Evolutionary conservation across 768 basidiomycete species (phyloP).

Genomic region (Lactarius evosmus): DNA sequence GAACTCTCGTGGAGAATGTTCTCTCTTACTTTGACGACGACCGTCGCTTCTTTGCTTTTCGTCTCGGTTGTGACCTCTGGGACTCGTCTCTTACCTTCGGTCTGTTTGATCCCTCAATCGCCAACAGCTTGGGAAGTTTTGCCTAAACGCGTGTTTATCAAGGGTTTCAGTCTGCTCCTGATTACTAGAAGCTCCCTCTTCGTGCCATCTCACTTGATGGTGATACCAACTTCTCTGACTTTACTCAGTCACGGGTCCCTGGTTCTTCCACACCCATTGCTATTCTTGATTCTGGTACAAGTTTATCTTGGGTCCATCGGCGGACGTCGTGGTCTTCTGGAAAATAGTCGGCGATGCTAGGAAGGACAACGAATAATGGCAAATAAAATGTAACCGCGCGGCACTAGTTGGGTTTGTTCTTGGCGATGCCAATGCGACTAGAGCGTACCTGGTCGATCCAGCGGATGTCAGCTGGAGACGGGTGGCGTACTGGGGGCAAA

Average conservation of each 20-base stretch:
- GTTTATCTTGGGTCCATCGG: constrained; percentile 50
- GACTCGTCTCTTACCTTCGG: constrained; percentile 53
- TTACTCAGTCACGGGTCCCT: constrained; percentile 46
- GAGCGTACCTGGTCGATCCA: constrained; percentile 48
- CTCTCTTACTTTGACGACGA: constrained; percentile 41
- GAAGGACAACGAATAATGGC: constrained; percentile 43
- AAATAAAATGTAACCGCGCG: constrained; percentile 49
- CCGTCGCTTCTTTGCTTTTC: constrained; percentile 49
- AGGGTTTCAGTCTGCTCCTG: constrained; percentile 38
- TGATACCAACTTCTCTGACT: constrained; percentile 33
- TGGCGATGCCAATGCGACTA: constrained; percentile 36
- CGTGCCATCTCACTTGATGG: constrained; percentile 45
- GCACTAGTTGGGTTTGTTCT: constrained; percentile 46
- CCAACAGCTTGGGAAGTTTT: constrained; percentile 36
- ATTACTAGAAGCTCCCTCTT: constrained; percentile 60
- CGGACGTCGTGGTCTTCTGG: constrained; percentile 55
- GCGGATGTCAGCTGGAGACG: constrained; percentile 51
- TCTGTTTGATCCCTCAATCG: constrained; percentile 40
- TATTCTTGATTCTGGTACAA: constrained; percentile 63
- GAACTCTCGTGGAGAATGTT: constrained; percentile 47
- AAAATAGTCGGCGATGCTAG: constrained; percentile 43
- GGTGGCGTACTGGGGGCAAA: constrained; percentile 57
- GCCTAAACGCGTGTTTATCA: constrained; percentile 41
- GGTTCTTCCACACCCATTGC: constrained; percentile 46
- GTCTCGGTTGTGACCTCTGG: constrained; percentile 40